Percentiles rank a stretch among this genome's conserved stretches.
Evolutionary conservation across 805 yeast species (phyloP).

Genomic region (Ogataea glucozyma): DNA sequence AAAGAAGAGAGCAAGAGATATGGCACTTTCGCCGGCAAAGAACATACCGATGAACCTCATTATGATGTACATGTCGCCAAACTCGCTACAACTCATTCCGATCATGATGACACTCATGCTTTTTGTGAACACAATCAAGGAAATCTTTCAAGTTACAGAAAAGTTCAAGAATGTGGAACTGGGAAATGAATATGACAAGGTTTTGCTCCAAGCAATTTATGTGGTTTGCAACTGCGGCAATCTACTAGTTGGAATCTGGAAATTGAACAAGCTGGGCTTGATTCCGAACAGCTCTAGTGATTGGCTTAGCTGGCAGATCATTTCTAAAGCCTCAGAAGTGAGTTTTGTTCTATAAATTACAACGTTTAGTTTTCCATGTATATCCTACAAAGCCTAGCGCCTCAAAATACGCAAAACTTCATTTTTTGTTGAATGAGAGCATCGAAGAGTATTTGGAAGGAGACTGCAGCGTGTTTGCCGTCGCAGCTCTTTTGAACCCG

Average conservation of each 20-base stretch:
- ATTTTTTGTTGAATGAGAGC: slow-evolving; percentile 23
- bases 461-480: slow-evolving; percentile 18
- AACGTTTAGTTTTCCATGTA: not conserved
- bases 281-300: slow-evolving; percentile 86
- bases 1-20: slow-evolving; percentile 78
- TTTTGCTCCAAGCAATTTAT: slow-evolving; percentile 30
- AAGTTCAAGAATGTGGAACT: slow-evolving; percentile 45
- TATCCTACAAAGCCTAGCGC: not conserved
- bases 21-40: slow-evolving; percentile 81
- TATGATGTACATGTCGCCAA: slow-evolving; percentile 93
- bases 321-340: slow-evolving; percentile 31
- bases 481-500: slow-evolving; percentile 26
- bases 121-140: slow-evolving; percentile 73
- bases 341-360: slow-evolving; percentile 29
- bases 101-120: slow-evolving; percentile 87
- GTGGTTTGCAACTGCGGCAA: slow-evolving; percentile 48
- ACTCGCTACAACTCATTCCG: slow-evolving; percentile 84
- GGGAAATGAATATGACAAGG: slow-evolving; percentile 26
- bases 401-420: not conserved
- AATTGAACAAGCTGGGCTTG: slow-evolving; percentile 83
- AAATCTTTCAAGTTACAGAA: slow-evolving; percentile 57
- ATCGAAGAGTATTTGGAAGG: slow-evolving; percentile 24
- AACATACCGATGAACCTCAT: slow-evolving; percentile 82
- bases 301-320: slow-evolving; percentile 85
- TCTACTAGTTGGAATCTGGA: slow-evolving; percentile 79